Conservation (phyloP, 2,329 filamentous ascomycete genomes). For the Reticulascus tulasneorum region DNA sequence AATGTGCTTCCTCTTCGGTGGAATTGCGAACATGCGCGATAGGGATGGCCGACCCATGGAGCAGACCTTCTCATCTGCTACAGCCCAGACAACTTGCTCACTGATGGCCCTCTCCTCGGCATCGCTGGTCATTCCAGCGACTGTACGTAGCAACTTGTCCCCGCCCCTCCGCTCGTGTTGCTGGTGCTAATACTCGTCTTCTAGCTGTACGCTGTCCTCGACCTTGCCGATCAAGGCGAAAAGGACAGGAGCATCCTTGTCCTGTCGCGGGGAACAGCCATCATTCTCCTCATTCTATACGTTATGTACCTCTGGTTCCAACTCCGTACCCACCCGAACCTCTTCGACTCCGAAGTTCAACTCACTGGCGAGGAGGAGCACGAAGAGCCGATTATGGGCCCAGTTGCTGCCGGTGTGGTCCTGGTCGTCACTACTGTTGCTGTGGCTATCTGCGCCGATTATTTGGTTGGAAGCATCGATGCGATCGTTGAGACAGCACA, state of each 20-base stretch:
- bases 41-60: conserved; percentile 53
- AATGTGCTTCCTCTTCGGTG: conserved; percentile 76
- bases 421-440: conserved; percentile 66
- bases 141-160: conserved; percentile 36
- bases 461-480: conserved; percentile 73
- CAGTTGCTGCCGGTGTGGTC: conserved; percentile 60
- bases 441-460: conserved; percentile 72
- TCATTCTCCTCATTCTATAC: conserved; percentile 72
- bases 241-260: conserved; percentile 58
- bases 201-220: conserved; percentile 63
- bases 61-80: conserved; percentile 70
- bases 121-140: conserved; percentile 74
- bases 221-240: conserved; percentile 35
- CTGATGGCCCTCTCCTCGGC: conserved; percentile 73
- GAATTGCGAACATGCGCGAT: conserved; percentile 58
- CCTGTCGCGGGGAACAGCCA: conserved; percentile 70
- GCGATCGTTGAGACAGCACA: conserved; percentile 63
- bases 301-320: conserved; percentile 76
- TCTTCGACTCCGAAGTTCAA: conserved; percentile 59
- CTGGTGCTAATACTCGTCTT: conserved; percentile 15
- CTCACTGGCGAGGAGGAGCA: conserved; percentile 25
- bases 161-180: conserved; percentile 1
- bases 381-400: conserved; percentile 53
- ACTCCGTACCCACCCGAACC: conserved; percentile 66
- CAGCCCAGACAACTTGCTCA: conserved; percentile 72